Percentiles rank a stretch among this genome's conserved stretches.
phyloP scores from a whole-genome alignment of 371 early-diverging fungal genomes.

The Mortierella sp. region DNA sequence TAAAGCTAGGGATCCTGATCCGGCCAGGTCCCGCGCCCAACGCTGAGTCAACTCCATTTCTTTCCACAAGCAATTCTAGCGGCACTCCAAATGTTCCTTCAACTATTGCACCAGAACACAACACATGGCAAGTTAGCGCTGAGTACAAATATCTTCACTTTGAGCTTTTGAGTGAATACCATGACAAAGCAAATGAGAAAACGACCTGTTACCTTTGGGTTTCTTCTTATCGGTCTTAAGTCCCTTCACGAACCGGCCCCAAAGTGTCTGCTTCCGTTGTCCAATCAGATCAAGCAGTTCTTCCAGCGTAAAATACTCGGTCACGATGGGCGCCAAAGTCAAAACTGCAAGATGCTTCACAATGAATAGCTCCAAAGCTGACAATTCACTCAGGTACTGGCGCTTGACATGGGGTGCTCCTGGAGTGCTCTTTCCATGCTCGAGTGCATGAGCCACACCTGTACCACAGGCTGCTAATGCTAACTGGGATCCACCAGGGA shows the following conservation, averaged over 20 bases:
- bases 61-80: slow-evolving; percentile 82
- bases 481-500: not conserved
- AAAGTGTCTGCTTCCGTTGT: slow-evolving; percentile 76
- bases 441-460: not conserved
- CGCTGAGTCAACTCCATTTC: slow-evolving; percentile 80
- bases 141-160: no score
- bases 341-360: slow-evolving; percentile 83
- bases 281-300: slow-evolving; percentile 78
- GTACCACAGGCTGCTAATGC: not conserved
- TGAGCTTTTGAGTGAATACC: no score
- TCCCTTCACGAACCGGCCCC: slow-evolving; percentile 72
- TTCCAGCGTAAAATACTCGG: slow-evolving; percentile 63
- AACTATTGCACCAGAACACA: slow-evolving; percentile 31
- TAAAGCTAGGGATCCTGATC: slow-evolving; percentile 81
- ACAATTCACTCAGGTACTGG: slow-evolving; percentile 82
- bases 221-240: slow-evolving; percentile 66
- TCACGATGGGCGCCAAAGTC: slow-evolving; percentile 73
- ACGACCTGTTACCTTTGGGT: slow-evolving; percentile 58
- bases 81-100: slow-evolving; percentile 89
- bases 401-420: slow-evolving; percentile 60
- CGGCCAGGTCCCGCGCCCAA: slow-evolving; percentile 76
- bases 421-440: slow-evolving; percentile 13
- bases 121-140: no score
- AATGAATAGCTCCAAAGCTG: slow-evolving; percentile 82
- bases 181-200: no score